Evolutionary conservation across 23 red algal species (phyloP), one percentile per base, ranked within the genome.

Genomic region (Gracilariopsis chorda): DNA sequence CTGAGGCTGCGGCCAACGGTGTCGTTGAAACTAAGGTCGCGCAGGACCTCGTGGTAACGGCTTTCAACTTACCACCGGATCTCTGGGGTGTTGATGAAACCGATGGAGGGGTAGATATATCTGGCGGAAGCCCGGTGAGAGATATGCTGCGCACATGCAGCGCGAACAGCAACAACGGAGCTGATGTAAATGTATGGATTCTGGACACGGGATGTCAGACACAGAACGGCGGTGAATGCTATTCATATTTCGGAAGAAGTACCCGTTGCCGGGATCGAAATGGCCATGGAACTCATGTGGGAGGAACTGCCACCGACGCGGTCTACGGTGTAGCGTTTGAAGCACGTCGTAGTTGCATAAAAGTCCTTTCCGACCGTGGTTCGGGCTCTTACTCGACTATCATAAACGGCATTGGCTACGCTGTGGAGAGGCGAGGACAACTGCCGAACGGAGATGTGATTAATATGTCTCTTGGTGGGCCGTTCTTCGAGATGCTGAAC

Each of bases 241-340:
- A n/a, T 14, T 34, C 37, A 12, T 77, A 43, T 20, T 43, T 16
- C 37, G 71, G 71, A 13, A 42, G 71, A 6, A 59, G 16, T 7
- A n/a, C 41, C 33, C 5, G n/a, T 21, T 82, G 78, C 29, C 19
- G 19, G 0, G 78, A 82, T 60, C 29, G 19, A 6, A 14, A 82
- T 33, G 78, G 78, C 13, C 78, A 82, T 82, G 78, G 78, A 21
- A 58, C 45, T 3, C 78, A 82, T 82, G 78, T 82, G 21, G 78
- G 51, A 33, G 78, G 78, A 11, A 58, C 78, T 29, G 78, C 55
- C 6, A 63, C 51, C 4, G 78, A 82, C 33, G 51, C 6, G 9
- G 21, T n/a, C 44, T 58, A 34, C 35, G 78, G 78, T 27, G 78
- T 82, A 17, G 78, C 78, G 48, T 28, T 51, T 16, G 25, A 4